Evolutionary conservation across 257 asterid species (phyloP).

Genomic region (Catharanthus roseus): DNA sequence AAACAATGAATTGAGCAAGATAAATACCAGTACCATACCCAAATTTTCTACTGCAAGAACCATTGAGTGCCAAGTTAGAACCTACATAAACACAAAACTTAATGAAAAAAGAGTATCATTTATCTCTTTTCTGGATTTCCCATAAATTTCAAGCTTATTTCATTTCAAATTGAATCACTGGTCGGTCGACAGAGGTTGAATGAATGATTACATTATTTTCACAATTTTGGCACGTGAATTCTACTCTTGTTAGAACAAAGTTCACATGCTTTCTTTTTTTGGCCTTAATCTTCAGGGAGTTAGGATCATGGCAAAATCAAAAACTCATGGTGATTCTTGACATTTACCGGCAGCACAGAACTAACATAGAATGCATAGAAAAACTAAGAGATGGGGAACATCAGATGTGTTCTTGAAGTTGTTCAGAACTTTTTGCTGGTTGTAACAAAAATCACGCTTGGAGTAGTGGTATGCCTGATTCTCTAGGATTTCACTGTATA

Average conservation of each 20-base stretch:
- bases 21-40: background rate
- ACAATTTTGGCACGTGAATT: too few relatives aligned
- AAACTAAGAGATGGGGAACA: background rate
- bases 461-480: background rate
- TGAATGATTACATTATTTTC: too few relatives aligned
- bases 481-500: background rate
- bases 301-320: background rate
- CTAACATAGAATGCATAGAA: background rate
- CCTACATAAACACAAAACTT: background rate
- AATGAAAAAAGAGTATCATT: background rate
- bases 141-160: background rate
- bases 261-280: background rate
- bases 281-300: background rate
- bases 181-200: background rate
- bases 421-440: background rate
- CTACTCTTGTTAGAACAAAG: too few relatives aligned
- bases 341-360: background rate
- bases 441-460: background rate
- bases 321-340: background rate
- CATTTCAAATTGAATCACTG: background rate
- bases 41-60: background rate
- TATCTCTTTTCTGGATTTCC: background rate
- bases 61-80: conserved; percentile 1
- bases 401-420: background rate
- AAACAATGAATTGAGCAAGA: conserved; percentile 1